Evolutionary conservation across 352 stramenopile species (phyloP), one percentile per base, ranked within the genome.

Genomic region (Phytophthora syringae): DNA sequence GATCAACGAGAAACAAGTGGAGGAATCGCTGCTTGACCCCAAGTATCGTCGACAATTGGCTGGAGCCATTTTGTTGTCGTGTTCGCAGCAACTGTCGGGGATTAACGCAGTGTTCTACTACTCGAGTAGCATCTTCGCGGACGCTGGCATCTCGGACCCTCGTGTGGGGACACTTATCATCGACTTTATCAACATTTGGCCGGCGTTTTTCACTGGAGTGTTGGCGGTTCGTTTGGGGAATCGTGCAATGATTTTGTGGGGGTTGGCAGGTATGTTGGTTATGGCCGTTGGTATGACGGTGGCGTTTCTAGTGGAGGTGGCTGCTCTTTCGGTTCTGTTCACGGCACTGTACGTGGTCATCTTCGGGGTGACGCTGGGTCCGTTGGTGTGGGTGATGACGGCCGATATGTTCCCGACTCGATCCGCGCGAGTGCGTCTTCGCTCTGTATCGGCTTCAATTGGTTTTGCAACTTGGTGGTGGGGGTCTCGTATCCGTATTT

Each of bases 401-500:
- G 62, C 62, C 5, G 62, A 70, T 13, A 65, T 70, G 25, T 70
- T 70, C 11, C 62, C 62, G 54, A 70, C 48, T 51, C 62, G 12
- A 66, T 70, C 27, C 62, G 62, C 0, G 62, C 62, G 9, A 66
- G 48, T 10, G 62, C 55, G 21, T 70, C 62, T 7, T 70, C 62
- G 18, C 28, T 70, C 1, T 70, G 62, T 15, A 70, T 70, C n/a
- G 62, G 62, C 6, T 56, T 79, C 24, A 89, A 87, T 43, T 91
- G 74, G 74, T 32, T 76, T 2, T 82, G 61, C 42, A 89, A 87
- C 54, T 67, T 90, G n/a, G 13, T 79, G 6, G 68, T 88, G 24
- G 82, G 80, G 5, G 64, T 89, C 7, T 64, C 67, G 13, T 92
- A 80, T 51, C 84, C 79, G 36, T 88, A 84, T 55, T 55, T 85